Conservation (phyloP, 2,329 filamentous ascomycete species). For the Colletotrichum lindemuthianum region DNA sequence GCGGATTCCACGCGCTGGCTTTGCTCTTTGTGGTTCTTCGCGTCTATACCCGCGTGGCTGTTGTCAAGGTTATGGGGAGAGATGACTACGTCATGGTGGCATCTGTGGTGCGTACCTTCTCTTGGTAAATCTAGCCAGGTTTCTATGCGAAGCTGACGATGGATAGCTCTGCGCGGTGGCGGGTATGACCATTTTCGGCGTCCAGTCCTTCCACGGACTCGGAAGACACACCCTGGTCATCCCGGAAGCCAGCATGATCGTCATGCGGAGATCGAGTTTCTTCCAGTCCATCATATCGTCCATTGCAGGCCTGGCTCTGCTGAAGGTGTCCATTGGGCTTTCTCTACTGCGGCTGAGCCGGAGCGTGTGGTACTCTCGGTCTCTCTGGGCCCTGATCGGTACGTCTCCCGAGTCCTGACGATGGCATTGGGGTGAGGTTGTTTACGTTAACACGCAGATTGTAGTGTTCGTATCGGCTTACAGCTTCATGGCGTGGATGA, state of each 20-base stretch:
- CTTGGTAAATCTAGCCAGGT: too few relatives aligned
- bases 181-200: slow-evolving; percentile 49
- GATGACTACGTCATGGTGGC: slow-evolving; percentile 43
- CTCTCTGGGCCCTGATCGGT: slow-evolving; percentile 40
- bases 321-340: slow-evolving; percentile 40
- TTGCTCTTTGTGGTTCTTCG: slow-evolving; percentile 34
- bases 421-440: rapidly evolving
- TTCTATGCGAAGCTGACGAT: not conserved
- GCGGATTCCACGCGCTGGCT: slow-evolving; percentile 39
- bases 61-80: slow-evolving; percentile 40
- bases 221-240: slow-evolving; percentile 55
- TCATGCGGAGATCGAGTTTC: slow-evolving; percentile 53
- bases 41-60: slow-evolving; percentile 36
- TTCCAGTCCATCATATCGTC: slow-evolving; percentile 58
- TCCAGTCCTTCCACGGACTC: slow-evolving; percentile 55
- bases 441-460: not conserved
- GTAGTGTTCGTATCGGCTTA: slow-evolving; percentile 38
- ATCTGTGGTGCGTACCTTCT: slow-evolving; percentile 38
- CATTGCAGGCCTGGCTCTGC: slow-evolving; percentile 32
- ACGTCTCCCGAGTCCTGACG: not conserved
- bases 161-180: slow-evolving; percentile 41
- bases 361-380: slow-evolving; percentile 40
- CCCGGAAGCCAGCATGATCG: slow-evolving; percentile 42
- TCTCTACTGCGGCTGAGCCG: slow-evolving; percentile 38
- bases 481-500: slow-evolving; percentile 36